Conservation (phyloP, 805 yeast genomes). For the Metschnikowia borealis region DNA sequence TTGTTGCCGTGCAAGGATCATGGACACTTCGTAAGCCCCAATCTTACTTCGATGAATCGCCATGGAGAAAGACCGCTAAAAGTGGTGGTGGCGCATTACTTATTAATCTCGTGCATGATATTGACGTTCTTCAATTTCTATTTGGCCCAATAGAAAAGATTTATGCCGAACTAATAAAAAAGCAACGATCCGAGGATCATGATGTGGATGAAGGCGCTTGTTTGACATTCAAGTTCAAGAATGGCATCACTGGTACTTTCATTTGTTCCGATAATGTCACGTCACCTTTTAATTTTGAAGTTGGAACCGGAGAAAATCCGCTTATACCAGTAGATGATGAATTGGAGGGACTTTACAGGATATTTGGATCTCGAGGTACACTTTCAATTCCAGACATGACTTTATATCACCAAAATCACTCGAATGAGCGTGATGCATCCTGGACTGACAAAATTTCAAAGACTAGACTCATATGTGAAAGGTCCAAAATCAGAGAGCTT, state of each 20-base stretch:
- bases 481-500: constrained; percentile 13
- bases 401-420: constrained; percentile 28
- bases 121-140: constrained; percentile 35
- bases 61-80: constrained; percentile 29
- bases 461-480: constrained; percentile 14
- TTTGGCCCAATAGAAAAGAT: constrained; percentile 36
- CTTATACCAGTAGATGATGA: constrained; percentile 30
- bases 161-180: constrained; percentile 32
- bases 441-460: constrained; percentile 25
- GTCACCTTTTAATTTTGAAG: constrained; percentile 40
- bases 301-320: constrained; percentile 44
- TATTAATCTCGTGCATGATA: constrained; percentile 38
- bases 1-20: constrained; percentile 37
- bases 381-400: constrained; percentile 39
- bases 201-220: constrained; percentile 42
- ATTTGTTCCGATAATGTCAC: constrained; percentile 40
- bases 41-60: constrained; percentile 28
- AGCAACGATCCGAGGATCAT: constrained; percentile 24
- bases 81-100: constrained; percentile 36
- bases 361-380: constrained; percentile 38
- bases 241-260: constrained; percentile 39
- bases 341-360: constrained; percentile 34
- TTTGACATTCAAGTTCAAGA: constrained; percentile 34
- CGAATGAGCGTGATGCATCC: constrained; percentile 8
- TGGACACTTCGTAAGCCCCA: constrained; percentile 37